phyloP scores from a whole-genome alignment of 2,329 filamentous ascomycete species.

The Cladosporium sp. region DNA sequence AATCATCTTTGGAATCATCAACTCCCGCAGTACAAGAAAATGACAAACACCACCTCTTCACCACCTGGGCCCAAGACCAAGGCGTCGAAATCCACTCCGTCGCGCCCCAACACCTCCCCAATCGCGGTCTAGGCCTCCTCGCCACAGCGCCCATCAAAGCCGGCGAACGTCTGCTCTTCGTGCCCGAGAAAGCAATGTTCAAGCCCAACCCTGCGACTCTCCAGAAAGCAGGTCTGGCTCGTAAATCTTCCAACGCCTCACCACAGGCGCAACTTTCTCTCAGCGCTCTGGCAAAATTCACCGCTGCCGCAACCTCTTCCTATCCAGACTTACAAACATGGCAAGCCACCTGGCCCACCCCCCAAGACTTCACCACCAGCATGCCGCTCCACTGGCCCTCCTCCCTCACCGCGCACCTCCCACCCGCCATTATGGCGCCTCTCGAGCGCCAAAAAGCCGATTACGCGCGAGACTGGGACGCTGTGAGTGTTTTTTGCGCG shows the following conservation, averaged over 20 bases:
- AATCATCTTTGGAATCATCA: too few relatives aligned
- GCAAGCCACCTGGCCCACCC: constrained; percentile 52
- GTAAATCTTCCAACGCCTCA: constrained; percentile 15
- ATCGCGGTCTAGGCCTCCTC: constrained; percentile 72
- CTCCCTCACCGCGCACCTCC: constrained; percentile 36
- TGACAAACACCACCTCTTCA: constrained; percentile 49
- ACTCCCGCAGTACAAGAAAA: too few relatives aligned
- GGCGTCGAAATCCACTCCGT: constrained; percentile 67
- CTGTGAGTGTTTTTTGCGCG: constrained; percentile 13
- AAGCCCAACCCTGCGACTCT: constrained; percentile 56
- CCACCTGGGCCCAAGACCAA: constrained; percentile 61
- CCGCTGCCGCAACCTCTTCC: neutral
- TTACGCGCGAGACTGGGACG: constrained; percentile 23
- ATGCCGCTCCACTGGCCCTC: constrained; percentile 55
- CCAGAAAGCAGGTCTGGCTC: constrained; percentile 26
- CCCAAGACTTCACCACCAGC: constrained; percentile 53
- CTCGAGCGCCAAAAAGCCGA: constrained; percentile 28
- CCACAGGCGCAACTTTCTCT: constrained; percentile 66
- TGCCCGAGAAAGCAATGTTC: constrained; percentile 61
- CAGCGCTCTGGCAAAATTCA: constrained; percentile 19
- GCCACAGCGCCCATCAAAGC: constrained; percentile 61
- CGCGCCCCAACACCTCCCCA: constrained; percentile 60
- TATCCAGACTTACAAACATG: constrained; percentile 17
- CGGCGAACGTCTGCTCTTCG: constrained; percentile 58
- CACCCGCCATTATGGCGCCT: constrained; percentile 31